A percentile compares a stretch with the other conserved stretches of the same genome.
phyloP scores from a whole-genome alignment of 1,139 yeast genomes.

The Debaryomycetaceae sp. region DNA sequence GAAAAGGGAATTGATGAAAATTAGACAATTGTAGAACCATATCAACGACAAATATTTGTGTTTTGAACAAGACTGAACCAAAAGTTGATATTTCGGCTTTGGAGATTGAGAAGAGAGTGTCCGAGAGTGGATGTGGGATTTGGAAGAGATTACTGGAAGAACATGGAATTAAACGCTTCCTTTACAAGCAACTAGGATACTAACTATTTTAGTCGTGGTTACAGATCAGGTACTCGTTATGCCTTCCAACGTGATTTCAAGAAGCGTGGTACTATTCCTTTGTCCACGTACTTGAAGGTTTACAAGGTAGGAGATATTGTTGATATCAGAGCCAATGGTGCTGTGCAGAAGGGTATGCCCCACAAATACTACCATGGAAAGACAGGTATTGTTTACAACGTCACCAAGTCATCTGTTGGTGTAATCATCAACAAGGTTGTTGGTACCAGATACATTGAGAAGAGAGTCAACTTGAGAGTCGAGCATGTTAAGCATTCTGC shows the following conservation, averaged over 20 bases:
- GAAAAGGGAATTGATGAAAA: background rate
- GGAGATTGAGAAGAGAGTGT: too few species aligned
- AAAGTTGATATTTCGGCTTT: too few species aligned
- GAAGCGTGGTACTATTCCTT: constrained; percentile 92
- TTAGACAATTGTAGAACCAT: background rate
- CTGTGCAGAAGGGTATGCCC: constrained; percentile 99
- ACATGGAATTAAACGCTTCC: too few species aligned
- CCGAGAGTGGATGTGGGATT: background rate
- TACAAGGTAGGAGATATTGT: constrained; percentile 99
- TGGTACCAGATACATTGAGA: constrained; percentile 98
- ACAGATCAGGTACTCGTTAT: constrained; percentile 99
- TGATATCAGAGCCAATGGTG: constrained; percentile 98
- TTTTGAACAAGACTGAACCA: too few species aligned
- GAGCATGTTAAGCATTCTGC: constrained; percentile 99
- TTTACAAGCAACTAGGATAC: constrained; percentile 4
- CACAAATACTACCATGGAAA: constrained; percentile 99
- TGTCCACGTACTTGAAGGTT: constrained; percentile 94
- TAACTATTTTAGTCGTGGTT: constrained; percentile 65
- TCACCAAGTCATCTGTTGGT: constrained; percentile 98
- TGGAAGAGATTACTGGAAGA: background rate
- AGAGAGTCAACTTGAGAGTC: constrained; percentile 97
- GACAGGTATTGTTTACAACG: constrained; percentile 98
- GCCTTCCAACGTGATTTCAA: constrained; percentile 99
- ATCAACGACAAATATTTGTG: too few species aligned
- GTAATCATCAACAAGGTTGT: constrained; percentile 97